These are phyloP conservation scores for Sicyos edulis DNA, from an alignment of 306 rosid genomes.

Conservation along the genomic window DNA sequence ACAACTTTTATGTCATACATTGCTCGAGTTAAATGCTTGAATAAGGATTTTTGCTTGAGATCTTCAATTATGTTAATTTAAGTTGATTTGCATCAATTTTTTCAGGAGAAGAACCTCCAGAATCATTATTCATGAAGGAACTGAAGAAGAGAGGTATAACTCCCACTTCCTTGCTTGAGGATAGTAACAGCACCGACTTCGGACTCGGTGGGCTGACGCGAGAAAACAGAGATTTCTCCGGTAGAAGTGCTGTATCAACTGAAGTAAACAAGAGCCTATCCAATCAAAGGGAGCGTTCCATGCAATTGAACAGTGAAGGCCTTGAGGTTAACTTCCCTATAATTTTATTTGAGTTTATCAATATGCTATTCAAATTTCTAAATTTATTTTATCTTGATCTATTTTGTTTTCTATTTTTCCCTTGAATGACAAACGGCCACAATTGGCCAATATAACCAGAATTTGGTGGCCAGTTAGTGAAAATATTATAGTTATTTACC, in stretches of 20 bases:
- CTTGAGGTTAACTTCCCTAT: slow-evolving; percentile 61
- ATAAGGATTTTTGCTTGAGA: neutral
- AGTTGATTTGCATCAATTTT: neutral
- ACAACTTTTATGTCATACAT: no score
- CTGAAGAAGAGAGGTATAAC: slow-evolving; percentile 86
- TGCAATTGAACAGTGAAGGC: slow-evolving; percentile 95
- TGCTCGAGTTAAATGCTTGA: neutral
- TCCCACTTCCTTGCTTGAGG: slow-evolving; percentile 92
- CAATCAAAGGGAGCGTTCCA: slow-evolving; percentile 86
- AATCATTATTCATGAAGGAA: slow-evolving; percentile 92
- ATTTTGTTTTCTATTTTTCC: neutral
- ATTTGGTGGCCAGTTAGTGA: neutral
- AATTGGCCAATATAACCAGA: neutral
- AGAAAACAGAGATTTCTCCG: slow-evolving; percentile 44
- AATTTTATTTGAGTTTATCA: slow-evolving; percentile 16
- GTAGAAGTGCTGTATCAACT: slow-evolving; percentile 65
- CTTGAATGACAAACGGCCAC: neutral
- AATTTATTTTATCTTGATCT: neutral
- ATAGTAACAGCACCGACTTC: slow-evolving; percentile 43
- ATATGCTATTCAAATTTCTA: neutral
- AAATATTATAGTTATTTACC: no score
- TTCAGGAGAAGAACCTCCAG: slow-evolving; percentile 89
- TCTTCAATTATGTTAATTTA: neutral
- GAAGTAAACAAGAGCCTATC: slow-evolving; percentile 62
- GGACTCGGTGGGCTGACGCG: slow-evolving; percentile 53